Conservation (phyloP, 306 rosid genomes). For the Benincasa hispida region DNA sequence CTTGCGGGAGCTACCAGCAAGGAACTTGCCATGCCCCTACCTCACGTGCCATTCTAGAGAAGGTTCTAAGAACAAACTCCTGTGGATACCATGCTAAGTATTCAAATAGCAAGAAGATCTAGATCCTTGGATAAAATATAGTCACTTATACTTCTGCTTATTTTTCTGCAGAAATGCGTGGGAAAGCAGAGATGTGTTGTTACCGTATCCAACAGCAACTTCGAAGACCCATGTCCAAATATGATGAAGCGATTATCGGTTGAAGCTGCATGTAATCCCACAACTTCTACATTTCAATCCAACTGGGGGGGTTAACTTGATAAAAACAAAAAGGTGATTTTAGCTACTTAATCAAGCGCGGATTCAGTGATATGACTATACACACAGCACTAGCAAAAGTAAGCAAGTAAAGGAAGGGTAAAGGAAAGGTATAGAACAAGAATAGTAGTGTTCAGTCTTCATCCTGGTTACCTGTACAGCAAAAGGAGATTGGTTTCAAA, state of each 20-base stretch:
- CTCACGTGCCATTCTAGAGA: slow-evolving; percentile 52
- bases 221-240: slow-evolving; percentile 86
- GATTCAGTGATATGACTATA: neutral
- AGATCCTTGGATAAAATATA: neutral
- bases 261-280: slow-evolving; percentile 72
- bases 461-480: slow-evolving; percentile 4
- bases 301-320: slow-evolving; percentile 25
- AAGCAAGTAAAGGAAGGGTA: neutral
- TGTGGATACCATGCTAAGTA: neutral
- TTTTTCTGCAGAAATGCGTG: slow-evolving; percentile 49
- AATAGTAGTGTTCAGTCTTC: neutral
- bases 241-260: slow-evolving; percentile 79
- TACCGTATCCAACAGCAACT: slow-evolving; percentile 67
- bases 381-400: neutral
- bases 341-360: neutral
- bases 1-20: slow-evolving; percentile 77
- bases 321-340: neutral
- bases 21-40: slow-evolving; percentile 73
- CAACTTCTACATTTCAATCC: slow-evolving; percentile 13
- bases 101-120: neutral
- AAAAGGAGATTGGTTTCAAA: neutral
- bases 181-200: slow-evolving; percentile 61
- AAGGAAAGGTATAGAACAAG: slow-evolving; percentile 2
- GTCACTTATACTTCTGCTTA: neutral
- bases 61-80: slow-evolving; percentile 24